Evolutionary conservation across 768 basidiomycete genomes (phyloP), one percentile per base, ranked within the genome.

Genomic region (Auriscalpium orientale): DNA sequence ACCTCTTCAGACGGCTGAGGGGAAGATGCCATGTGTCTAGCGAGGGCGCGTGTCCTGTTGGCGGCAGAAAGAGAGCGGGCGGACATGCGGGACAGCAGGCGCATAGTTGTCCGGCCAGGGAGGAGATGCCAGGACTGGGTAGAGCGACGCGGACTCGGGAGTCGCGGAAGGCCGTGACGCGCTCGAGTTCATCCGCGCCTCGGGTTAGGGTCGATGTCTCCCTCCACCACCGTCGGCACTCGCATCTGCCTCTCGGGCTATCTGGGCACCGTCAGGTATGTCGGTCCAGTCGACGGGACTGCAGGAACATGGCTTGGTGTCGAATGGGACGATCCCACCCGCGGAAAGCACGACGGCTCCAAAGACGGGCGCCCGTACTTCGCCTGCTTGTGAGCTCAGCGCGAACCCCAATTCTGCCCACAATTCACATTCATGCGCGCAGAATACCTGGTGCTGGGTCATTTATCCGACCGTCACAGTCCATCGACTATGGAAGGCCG

Each of bases 231-330:
- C 11, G 50, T 33, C 44, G 85, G 82, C 56, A 74, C 79, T 46
- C 81, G 90, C 54, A 73, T 91, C 62, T 70, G 60, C 60, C 68
- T 79, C 53, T 71, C 75, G 53, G 80, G 76, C 18, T 66, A 83
- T 63, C 65, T 79, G 46, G 91, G 87, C 2, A 91, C 89, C 4
- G 70, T 95, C 59, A 81, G 71, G 69, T 94, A 79, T 65, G 70
- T 79, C 13, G 92, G 92, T 2, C 59, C 68, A 1, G 83, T 95
- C 18, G 72, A 80, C 16, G 78, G 78, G 13, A 83, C 89, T 0
- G 64, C 71, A 3, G 90, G 89, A 4, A 62, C 70, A 12, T 98
- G 95, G 95, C 76, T 94, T n/a, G 95, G 95, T n/a, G 80, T 98
- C 48, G 95, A 98, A 72, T 98, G 95, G 91, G 95, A 98, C 66